Conservation (phyloP, 805 yeast species). For the Wickerhamomyces bovis region DNA sequence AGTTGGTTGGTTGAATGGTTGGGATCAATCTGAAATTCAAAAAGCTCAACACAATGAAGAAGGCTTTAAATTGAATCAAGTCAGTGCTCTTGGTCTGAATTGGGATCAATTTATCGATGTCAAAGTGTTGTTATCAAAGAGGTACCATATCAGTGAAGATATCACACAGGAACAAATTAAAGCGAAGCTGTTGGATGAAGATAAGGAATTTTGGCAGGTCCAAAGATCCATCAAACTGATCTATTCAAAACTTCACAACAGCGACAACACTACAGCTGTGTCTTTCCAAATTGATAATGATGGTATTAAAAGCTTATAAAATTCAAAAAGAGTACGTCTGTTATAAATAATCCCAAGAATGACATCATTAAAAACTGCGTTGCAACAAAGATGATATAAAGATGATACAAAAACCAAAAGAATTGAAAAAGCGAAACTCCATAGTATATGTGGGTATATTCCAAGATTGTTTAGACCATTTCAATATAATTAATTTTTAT, state of each 20-base stretch:
- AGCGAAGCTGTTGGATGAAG: conserved; percentile 6
- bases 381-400: too few relatives aligned
- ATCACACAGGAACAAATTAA: conserved; percentile 22
- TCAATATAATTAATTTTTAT: too few relatives aligned
- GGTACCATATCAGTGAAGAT: conserved; percentile 30
- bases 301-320: conserved; percentile 10
- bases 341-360: neutral
- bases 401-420: neutral
- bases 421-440: neutral
- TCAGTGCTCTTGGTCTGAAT: conserved; percentile 50
- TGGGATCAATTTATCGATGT: conserved; percentile 50
- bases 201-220: conserved; percentile 15
- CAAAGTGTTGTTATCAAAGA: conserved; percentile 41
- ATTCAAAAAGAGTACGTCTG: conserved; percentile 2
- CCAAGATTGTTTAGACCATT: too few relatives aligned
- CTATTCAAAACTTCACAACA: conserved; percentile 28
- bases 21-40: conserved; percentile 46
- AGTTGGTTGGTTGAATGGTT: conserved; percentile 67
- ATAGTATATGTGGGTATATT: neutral
- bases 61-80: conserved; percentile 18
- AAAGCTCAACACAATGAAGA: conserved; percentile 23
- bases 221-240: conserved; percentile 34
- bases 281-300: conserved; percentile 22
- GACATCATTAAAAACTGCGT: neutral
- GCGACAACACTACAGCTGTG: conserved; percentile 6